Evolutionary conservation across 2,329 filamentous ascomycete species (phyloP), one percentile per base, ranked within the genome.

Genomic region (Bipolaris oryzae): DNA sequence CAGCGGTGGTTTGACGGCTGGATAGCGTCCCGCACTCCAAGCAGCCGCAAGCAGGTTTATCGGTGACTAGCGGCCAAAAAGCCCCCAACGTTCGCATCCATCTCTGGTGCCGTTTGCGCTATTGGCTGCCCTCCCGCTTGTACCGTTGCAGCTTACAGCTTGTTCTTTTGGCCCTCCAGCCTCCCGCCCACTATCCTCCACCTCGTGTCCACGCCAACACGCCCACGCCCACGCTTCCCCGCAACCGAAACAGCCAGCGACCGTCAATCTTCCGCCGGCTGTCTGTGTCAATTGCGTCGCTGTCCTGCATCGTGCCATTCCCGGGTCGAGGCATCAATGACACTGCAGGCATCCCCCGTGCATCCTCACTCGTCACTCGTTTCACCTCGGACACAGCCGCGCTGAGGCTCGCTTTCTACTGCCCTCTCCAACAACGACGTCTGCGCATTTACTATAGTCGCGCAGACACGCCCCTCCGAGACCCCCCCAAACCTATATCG

Each of bases 331-430:
- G 53, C 51, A 57, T 66, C 67, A 67, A 73, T 72, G 69, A 62
- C 54, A 62, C 60, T 57, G 63, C 72, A 66, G 70, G 63, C 66
- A 68, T 62, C 55, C 47, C 61, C 60, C 55, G 66, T 64, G 50
- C 60, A 54, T 53, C 60, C 52, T 52, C 65, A 64, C 60, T 64
- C 63, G 66, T 68, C 70, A 62, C 66, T 72, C 73, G 68, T 69
- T 73, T 69, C 63, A 67, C 54, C 31, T 50, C 60, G 55, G 57
- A 52, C 57, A 39, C 58, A 31, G 59, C 54, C 59, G 67, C 71
- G 66, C 64, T 46, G 64, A 67, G 57, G 54, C 58, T 63, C 62
- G 62, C 63, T 63, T 68, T 61, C 64, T 48, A 53, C 61, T 53
- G 53, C 64, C 55, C 55, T 57, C 60, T 28, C 44, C 57, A 16